Conservation (phyloP, 768 basidiomycete species). For the Asterophora parasitica region DNA sequence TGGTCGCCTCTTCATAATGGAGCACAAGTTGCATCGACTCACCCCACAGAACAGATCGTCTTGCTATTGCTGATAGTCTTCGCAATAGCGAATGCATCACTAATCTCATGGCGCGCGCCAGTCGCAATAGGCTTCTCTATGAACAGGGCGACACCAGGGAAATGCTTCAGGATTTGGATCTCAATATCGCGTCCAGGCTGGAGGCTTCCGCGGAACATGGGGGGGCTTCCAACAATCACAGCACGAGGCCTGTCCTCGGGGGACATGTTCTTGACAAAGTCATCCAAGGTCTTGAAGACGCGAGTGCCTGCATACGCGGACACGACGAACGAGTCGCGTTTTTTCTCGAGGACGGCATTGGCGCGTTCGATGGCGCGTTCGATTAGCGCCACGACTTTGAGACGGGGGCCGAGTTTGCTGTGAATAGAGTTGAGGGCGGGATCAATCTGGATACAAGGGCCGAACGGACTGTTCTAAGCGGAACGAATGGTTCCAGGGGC, state of each 20-base stretch:
- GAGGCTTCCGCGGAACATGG: conserved; percentile 83
- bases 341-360: conserved; percentile 74
- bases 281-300: conserved; percentile 79
- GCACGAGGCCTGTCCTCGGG: conserved; percentile 69
- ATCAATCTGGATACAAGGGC: conserved; percentile 10
- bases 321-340: conserved; percentile 89
- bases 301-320: conserved; percentile 90
- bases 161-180: conserved; percentile 77
- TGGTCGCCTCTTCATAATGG: not conserved
- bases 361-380: conserved; percentile 88
- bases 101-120: conserved; percentile 63
- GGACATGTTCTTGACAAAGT: conserved; percentile 70
- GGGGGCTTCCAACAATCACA: conserved; percentile 87
- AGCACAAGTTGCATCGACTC: conserved; percentile 21
- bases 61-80: conserved; percentile 63
- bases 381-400: conserved; percentile 93
- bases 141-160: conserved; percentile 87
- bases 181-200: conserved; percentile 81
- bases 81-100: conserved; percentile 66
- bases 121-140: conserved; percentile 92
- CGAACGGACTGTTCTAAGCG: conserved; percentile 75
- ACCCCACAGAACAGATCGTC: conserved; percentile 88
- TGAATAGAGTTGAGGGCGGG: not conserved
- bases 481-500: conserved; percentile 92
- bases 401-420: conserved; percentile 91